Evolutionary conservation across 257 asterid species (phyloP).

Genomic region (Echites panduratus): DNA sequence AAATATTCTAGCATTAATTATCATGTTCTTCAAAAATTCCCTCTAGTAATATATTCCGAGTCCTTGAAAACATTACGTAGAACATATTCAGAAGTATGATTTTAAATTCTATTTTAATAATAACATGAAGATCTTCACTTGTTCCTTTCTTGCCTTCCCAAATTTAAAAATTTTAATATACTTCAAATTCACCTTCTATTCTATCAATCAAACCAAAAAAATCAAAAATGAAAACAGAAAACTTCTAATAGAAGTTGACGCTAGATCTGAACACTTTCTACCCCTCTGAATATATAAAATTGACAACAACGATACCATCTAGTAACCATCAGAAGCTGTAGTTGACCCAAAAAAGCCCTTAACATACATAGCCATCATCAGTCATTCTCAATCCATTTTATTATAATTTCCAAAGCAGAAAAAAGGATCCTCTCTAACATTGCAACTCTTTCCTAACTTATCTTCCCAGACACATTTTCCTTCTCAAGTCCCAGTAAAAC

Average conservation of each 20-base stretch:
- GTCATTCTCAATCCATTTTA: background rate
- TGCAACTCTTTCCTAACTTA: background rate
- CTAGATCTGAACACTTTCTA: background rate
- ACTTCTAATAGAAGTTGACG: background rate
- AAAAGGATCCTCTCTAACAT: background rate
- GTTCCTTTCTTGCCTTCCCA: background rate
- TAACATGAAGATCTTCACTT: background rate
- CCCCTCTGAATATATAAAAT: background rate
- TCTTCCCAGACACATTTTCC: background rate
- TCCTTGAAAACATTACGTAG: background rate
- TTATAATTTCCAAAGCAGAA: background rate
- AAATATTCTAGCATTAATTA: background rate
- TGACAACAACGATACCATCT: background rate
- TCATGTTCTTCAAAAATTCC: background rate
- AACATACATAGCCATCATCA: background rate
- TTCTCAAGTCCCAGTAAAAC: background rate
- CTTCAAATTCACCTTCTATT: background rate
- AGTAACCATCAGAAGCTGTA: background rate
- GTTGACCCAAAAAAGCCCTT: background rate
- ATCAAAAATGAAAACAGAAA: background rate
- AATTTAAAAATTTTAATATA: background rate
- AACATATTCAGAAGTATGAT: background rate
- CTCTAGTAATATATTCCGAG: background rate
- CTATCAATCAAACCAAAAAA: background rate
- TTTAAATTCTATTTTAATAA: background rate